Conservation (phyloP, 2,329 filamentous ascomycete species). For the Botrytis pseudocinerea region DNA sequence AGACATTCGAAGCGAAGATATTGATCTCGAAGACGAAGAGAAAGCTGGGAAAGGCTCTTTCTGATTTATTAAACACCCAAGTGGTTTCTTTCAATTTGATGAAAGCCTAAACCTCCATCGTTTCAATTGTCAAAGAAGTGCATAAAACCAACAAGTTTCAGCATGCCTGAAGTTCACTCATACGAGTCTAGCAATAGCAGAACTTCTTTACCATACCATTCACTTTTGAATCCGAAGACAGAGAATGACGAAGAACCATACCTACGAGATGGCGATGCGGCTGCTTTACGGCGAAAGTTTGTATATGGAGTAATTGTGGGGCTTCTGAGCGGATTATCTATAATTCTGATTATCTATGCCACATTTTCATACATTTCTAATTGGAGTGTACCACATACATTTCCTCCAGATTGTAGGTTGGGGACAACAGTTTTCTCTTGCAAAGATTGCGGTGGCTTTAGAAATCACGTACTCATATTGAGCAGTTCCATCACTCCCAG, state of each 20-base stretch:
- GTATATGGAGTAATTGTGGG: not conserved
- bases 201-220: not conserved
- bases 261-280: not conserved
- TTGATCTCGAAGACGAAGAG: not conserved
- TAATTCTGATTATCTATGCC: not conserved
- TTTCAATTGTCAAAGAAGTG: not conserved
- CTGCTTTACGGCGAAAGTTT: not conserved
- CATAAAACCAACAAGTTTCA: not conserved
- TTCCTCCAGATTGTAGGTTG: conserved; percentile 7
- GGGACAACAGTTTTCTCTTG: not conserved
- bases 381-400: not conserved
- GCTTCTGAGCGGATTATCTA: not conserved
- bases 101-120: not conserved
- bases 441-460: not conserved
- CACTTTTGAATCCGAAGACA: conserved; percentile 1
- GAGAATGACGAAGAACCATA: not conserved
- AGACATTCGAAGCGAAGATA: not conserved
- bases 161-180: not conserved
- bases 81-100: too few species aligned
- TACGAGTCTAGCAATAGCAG: not conserved
- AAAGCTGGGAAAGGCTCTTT: not conserved
- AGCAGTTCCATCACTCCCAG: not conserved
- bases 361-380: conserved; percentile 1
- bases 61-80: not conserved
- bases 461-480: not conserved